Percentiles rank a stretch among this genome's conserved stretches.
Evolutionary conservation across 768 basidiomycete species (phyloP).

Genomic region (Cubamyces lactineus): DNA sequence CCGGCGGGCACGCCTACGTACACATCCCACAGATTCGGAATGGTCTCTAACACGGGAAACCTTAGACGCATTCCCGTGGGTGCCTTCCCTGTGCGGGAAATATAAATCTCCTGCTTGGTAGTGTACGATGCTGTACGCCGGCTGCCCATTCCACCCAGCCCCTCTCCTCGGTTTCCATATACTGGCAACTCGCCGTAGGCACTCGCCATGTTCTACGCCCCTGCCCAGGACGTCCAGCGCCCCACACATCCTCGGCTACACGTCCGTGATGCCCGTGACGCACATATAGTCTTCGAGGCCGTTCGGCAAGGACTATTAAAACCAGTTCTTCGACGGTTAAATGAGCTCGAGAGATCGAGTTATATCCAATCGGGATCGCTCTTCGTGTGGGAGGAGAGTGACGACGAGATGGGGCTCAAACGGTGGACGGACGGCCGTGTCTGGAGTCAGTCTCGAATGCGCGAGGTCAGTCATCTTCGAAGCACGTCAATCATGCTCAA

Average conservation of each 20-base stretch:
- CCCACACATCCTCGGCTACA: constrained; percentile 68
- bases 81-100: constrained; percentile 23
- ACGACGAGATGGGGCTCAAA: constrained; percentile 65
- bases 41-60: constrained; percentile 24
- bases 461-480: constrained; percentile 45
- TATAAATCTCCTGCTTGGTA: constrained; percentile 27
- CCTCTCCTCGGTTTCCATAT: constrained; percentile 16
- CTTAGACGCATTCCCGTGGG: constrained; percentile 31
- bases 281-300: constrained; percentile 67
- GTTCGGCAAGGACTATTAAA: constrained; percentile 56
- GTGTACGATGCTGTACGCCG: constrained; percentile 17
- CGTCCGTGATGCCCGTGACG: constrained; percentile 66
- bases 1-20: constrained; percentile 18
- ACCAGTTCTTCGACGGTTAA: constrained; percentile 57
- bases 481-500: constrained; percentile 1
- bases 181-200: not conserved
- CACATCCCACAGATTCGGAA: constrained; percentile 25
- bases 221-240: constrained; percentile 53
- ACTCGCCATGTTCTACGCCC: constrained; percentile 39
- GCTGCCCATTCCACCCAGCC: constrained; percentile 7
- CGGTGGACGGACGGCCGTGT: constrained; percentile 74
- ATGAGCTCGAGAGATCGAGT: constrained; percentile 59
- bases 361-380: constrained; percentile 63
- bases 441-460: constrained; percentile 71
- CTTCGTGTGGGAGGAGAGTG: constrained; percentile 73